Evolutionary conservation across 805 yeast genomes (phyloP).

Genomic region (Yamadazyma takamatsuzukensis): DNA sequence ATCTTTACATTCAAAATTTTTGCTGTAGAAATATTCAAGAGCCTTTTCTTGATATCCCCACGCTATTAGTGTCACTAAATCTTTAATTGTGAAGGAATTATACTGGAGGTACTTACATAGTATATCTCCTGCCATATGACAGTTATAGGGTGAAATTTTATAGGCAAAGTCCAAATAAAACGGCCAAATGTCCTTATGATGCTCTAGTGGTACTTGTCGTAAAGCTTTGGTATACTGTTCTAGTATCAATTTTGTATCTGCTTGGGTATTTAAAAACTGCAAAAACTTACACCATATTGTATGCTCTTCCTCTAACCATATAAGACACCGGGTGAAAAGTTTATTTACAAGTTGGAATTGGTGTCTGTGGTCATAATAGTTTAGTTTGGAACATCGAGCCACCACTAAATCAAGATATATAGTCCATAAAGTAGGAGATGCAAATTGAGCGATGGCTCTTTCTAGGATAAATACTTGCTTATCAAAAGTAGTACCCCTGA

Average conservation of each 20-base stretch:
- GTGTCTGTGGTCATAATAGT: constrained; percentile 21
- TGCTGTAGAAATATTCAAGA: constrained; percentile 1
- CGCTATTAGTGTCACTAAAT: constrained; percentile 2
- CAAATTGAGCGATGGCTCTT: constrained; percentile 38
- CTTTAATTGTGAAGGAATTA: too few species aligned
- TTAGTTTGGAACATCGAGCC: constrained; percentile 20
- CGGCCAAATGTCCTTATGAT: constrained; percentile 27
- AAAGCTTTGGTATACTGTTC: constrained; percentile 9
- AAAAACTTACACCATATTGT: constrained; percentile 8
- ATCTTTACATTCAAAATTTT: constrained; percentile 22
- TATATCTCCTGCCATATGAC: too few species aligned
- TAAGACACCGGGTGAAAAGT: constrained; percentile 39
- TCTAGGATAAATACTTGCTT: constrained; percentile 45
- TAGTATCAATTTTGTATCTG: constrained; percentile 5
- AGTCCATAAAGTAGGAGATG: constrained; percentile 45
- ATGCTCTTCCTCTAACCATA: constrained; percentile 4
- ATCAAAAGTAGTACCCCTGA: constrained; percentile 17
- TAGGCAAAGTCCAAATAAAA: constrained; percentile 55
- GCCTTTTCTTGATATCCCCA: neutral
- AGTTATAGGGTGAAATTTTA: constrained; percentile 4
- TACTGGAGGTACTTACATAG: too few species aligned
- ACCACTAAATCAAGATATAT: constrained; percentile 43
- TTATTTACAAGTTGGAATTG: constrained; percentile 35
- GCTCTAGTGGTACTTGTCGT: constrained; percentile 1
- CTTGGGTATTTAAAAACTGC: constrained; percentile 5